Evolutionary conservation across 1,284 basidiomycete genomes (phyloP).

Genomic region (Phellopilus nigrolimitatus): DNA sequence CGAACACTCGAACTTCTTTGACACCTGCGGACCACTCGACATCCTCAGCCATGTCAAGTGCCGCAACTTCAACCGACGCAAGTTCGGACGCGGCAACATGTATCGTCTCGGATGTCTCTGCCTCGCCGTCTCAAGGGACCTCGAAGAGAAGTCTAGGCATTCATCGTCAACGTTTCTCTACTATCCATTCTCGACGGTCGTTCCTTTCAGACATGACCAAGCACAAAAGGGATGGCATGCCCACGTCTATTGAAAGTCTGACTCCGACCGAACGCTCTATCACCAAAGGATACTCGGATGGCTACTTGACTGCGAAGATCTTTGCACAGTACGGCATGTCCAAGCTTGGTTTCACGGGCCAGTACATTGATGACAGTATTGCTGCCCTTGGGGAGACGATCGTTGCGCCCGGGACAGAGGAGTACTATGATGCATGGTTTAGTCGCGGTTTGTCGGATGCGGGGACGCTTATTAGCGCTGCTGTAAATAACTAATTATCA

Average conservation of each 20-base stretch:
- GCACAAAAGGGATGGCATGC: slow-evolving; percentile 8
- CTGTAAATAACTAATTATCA: background rate
- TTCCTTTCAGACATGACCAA: background rate
- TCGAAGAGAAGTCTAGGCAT: slow-evolving; percentile 3
- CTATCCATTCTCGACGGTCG: slow-evolving; percentile 14
- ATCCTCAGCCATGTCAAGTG: slow-evolving; percentile 7
- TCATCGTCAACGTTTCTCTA: slow-evolving; percentile 11
- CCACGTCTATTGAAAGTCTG: slow-evolving; percentile 11
- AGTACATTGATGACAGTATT: slow-evolving; percentile 55
- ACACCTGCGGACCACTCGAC: background rate
- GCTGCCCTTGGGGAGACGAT: slow-evolving; percentile 32
- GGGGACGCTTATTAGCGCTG: slow-evolving; percentile 28
- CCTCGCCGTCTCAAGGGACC: background rate
- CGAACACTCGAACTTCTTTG: slow-evolving; percentile 3
- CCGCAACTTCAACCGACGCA: slow-evolving; percentile 8
- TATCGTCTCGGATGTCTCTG: background rate
- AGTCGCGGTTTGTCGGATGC: slow-evolving; percentile 41
- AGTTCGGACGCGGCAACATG: background rate
- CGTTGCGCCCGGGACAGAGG: slow-evolving; percentile 38
- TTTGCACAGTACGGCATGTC: slow-evolving; percentile 55
- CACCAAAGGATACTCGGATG: slow-evolving; percentile 56
- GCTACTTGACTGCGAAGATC: slow-evolving; percentile 54
- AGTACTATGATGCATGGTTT: slow-evolving; percentile 44
- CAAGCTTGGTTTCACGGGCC: slow-evolving; percentile 59
- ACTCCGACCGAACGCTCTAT: slow-evolving; percentile 27